These are phyloP conservation scores for Candida jianshihensis DNA, from an alignment of 805 yeast genomes.

Conservation along the genomic window DNA sequence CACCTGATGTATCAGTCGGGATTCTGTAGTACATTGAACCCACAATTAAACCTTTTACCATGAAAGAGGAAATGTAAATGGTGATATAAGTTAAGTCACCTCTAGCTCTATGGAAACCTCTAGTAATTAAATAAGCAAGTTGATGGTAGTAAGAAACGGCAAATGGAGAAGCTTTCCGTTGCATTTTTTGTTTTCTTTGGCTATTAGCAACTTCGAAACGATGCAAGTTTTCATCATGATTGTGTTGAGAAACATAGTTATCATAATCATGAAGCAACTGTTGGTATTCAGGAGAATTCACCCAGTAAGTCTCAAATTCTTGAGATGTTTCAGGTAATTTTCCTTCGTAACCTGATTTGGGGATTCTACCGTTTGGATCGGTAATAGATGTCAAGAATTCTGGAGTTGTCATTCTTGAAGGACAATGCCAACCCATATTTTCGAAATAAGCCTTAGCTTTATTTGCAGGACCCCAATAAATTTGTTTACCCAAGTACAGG, in stretches of 20 bases:
- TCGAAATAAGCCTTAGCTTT: constrained; percentile 42
- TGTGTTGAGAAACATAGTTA: neutral
- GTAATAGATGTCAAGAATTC: constrained; percentile 53
- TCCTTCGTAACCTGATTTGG: constrained; percentile 35
- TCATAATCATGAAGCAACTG: constrained; percentile 39
- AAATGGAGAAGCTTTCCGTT: constrained; percentile 46
- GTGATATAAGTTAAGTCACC: constrained; percentile 42
- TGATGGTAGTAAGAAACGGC: constrained; percentile 47
- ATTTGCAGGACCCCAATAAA: constrained; percentile 41
- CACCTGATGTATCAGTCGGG: constrained; percentile 34
- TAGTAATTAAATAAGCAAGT: constrained; percentile 35
- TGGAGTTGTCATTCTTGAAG: constrained; percentile 52
- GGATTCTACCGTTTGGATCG: constrained; percentile 43
- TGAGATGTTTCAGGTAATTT: constrained; percentile 45
- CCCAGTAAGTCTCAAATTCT: constrained; percentile 49
- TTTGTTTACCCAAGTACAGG: constrained; percentile 50
- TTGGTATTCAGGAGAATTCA: constrained; percentile 34
- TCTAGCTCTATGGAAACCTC: constrained; percentile 42
- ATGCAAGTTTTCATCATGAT: constrained; percentile 30
- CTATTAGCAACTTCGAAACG: constrained; percentile 35
- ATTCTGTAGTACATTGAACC: constrained; percentile 55
- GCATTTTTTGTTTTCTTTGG: no score
- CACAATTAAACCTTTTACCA: constrained; percentile 46
- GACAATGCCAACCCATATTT: constrained; percentile 50
- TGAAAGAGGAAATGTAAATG: constrained; percentile 36